Base-by-base conservation (phyloP, 129 eudicot species). In the Flaveria ramosissima region DNA sequence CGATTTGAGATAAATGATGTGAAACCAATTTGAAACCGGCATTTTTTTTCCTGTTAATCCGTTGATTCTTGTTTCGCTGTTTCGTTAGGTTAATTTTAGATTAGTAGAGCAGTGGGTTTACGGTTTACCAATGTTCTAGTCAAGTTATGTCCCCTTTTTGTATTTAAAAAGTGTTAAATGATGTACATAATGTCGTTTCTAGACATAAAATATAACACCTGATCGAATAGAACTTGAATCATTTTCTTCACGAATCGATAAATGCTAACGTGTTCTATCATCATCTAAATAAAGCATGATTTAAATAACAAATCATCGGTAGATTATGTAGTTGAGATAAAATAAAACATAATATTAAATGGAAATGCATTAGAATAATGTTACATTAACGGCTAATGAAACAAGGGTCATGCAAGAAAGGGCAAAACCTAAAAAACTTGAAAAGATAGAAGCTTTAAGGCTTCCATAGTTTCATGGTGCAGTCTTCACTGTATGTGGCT, bases 401-500 rank as follows among this genome's bases (percentile, higher is more conserved):
- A 70, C 61, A 42, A 56, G 42, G 70, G 26, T 26, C 52, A 56
- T 26, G 70, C 69, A 30, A 30, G 36, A 17, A 8, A 68, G 52
- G 51, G 52, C 1, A 52, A 55, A 65, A 52, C 21, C 41, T 9
- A 11, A 39, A 11, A 39, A 65, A 42, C 27, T n/a, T 69, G 46
- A 59, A 45, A 6, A 51, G 46, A 64, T 23, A 71, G 57, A 9
- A 56, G 55, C 71, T 68, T 89, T 80, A 94, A 43, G 99, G 97
- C 87, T 95, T 95, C 99, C 99, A 95, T 64, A 91, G 78, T 77
- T 95, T 95, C 97, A 95, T 89, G 27, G 97, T 91, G 84, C 89
- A 86, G 82, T 95, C 99, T 83, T 91, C 99, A 43, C 96, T 72
- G 7, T 91, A 95, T 1, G 99, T 95, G 53, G 96, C 97, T 8